Percentiles rank a stretch among this genome's conserved stretches.
Evolutionary conservation across 108 stramenopile species (phyloP).

Genomic region (Seminavis robusta): DNA sequence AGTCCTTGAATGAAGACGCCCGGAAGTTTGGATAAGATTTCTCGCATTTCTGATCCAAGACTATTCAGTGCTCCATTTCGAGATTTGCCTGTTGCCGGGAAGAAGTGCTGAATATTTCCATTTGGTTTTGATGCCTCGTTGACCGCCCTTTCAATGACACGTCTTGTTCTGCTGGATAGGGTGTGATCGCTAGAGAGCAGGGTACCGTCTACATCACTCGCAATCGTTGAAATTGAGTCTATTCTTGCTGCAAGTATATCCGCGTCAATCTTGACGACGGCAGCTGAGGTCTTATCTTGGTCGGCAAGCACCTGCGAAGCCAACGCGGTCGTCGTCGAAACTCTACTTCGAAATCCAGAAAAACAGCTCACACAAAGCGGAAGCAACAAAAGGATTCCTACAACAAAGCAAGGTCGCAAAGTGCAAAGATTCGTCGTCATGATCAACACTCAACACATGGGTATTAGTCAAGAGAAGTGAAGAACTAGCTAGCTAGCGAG

Average conservation of each 20-base stretch:
- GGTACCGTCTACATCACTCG: conserved; percentile 89
- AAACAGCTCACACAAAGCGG: no score
- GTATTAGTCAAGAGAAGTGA: no score
- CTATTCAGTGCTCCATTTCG: conserved; percentile 65
- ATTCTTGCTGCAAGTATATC: conserved; percentile 17
- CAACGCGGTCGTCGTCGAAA: no score
- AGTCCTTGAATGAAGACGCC: conserved; percentile 76
- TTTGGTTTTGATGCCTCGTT: conserved; percentile 19
- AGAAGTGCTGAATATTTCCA: conserved; percentile 39
- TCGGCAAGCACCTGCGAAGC: no score
- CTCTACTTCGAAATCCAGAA: no score
- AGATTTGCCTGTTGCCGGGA: conserved; percentile 88
- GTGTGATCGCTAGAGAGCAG: conserved; percentile 53
- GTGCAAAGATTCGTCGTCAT: no score
- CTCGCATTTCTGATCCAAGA: conserved; percentile 35
- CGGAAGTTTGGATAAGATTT: conserved; percentile 17
- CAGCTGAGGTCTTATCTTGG: no score
- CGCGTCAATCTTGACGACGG: no score
- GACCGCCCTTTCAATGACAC: conserved; percentile 52
- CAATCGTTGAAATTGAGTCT: conserved; percentile 53
- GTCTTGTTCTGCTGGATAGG: conserved; percentile 59
- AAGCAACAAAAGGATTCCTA: no score
- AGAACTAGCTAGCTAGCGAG: no score
- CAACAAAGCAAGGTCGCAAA: no score
- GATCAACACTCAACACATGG: no score